Percentiles rank a stretch among this genome's conserved stretches.
These are phyloP conservation scores for Myriosclerotinia curreyana DNA, from an alignment of 2,329 filamentous ascomycete genomes.

Conservation along the genomic window DNA sequence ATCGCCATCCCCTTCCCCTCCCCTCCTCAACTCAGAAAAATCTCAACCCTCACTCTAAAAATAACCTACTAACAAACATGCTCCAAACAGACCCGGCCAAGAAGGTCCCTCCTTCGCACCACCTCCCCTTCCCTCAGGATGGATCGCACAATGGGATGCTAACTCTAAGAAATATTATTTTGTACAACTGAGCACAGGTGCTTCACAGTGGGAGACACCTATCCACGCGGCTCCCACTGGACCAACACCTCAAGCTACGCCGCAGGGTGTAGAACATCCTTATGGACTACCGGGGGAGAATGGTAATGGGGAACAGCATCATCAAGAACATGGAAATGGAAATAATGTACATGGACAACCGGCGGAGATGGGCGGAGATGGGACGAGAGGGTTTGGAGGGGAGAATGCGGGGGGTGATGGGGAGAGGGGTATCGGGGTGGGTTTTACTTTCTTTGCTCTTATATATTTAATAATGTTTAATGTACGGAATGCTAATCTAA, in stretches of 20 bases:
- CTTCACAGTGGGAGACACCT: slow-evolving; percentile 72
- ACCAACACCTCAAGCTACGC: slow-evolving; percentile 54
- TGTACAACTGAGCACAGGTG: slow-evolving; percentile 68
- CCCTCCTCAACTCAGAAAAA: background rate
- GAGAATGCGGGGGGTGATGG: slow-evolving; percentile 62
- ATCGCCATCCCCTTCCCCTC: background rate
- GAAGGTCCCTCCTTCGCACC: slow-evolving; percentile 44
- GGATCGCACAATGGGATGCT: slow-evolving; percentile 69
- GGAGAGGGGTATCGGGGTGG: slow-evolving; percentile 64
- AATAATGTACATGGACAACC: slow-evolving; percentile 14
- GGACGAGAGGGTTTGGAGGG: slow-evolving; percentile 58
- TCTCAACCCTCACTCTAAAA: slow-evolving; percentile 3
- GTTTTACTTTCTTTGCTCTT: slow-evolving; percentile 38
- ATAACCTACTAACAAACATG: slow-evolving; percentile 18
- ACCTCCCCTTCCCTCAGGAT: slow-evolving; percentile 60
- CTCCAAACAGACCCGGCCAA: slow-evolving; percentile 35
- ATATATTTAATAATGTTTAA: background rate
- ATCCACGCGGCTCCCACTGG: slow-evolving; percentile 61
- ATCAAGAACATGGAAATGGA: background rate
- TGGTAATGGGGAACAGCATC: slow-evolving; percentile 33
- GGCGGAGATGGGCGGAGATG: slow-evolving; percentile 53
- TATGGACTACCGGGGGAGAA: slow-evolving; percentile 51
- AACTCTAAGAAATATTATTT: slow-evolving; percentile 65
- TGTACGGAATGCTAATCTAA: background rate
- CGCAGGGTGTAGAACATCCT: slow-evolving; percentile 53